Base-by-base conservation (phyloP, 2,329 filamentous ascomycete species). In the Grosmannia huntii region DNA sequence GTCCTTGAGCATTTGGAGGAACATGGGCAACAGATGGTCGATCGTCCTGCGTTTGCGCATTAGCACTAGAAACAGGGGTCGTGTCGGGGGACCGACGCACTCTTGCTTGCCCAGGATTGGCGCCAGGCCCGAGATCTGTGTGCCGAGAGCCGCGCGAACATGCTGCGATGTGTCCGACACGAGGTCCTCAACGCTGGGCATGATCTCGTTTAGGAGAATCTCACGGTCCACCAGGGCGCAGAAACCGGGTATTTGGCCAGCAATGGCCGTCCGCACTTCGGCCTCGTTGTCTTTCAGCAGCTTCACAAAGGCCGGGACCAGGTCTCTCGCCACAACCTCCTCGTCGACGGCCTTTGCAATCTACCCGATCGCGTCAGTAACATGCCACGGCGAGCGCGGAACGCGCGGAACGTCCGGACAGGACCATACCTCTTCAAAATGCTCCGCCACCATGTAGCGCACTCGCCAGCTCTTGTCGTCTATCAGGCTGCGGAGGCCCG, bases 401-500 rank as follows among this genome's bases (percentile, higher is more conserved):
- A 41, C 38, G 38, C 38, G 38, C 19, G 36, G 36, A 38, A 16
- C 3, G 31, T 12, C 23, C 6, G 16, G 19, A 9, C 3, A 27
- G 2, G 3, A 21, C 7, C 69, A 55, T 69, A 90, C 90, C 87
- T 97, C 96, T 74, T 99, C 94, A 69, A 96, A 99, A 70, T 90
- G 84, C 73, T 99, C 94, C 54, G 94, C 94, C 66, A 99, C 94
- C 94, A 99, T 99, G 74, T 97, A 99, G 70, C 94, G 84, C 61
- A 99, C 94, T 68, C 94, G 85, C 94, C 94, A 99, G 76, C 94
- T 97, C 83, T 97, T 99, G 72, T 99, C 94, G 68, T 96, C 94
- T 74, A 99, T 97, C 68, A 99, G 75, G 74, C 84, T 95, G 67
- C 94, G 86, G 68, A 99, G 76, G 52, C 92, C 90, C 55, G 89